Conservation (phyloP, 2,329 filamentous ascomycete genomes). For the Teratosphaeria epicoccoides region DNA sequence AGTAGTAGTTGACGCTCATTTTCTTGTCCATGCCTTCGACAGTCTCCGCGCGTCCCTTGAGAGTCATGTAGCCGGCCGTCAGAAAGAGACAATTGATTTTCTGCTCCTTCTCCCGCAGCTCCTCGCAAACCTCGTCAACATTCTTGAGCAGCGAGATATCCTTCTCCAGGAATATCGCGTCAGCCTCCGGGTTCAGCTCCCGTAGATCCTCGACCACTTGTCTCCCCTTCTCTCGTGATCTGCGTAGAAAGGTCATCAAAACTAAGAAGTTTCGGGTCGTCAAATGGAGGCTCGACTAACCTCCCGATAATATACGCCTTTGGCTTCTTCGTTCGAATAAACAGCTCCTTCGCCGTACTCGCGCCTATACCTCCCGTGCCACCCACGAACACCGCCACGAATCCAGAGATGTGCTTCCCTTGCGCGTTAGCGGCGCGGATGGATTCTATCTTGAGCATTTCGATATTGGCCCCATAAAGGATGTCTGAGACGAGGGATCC, state of each 20-base stretch:
- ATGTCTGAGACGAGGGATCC: slow-evolving; percentile 1
- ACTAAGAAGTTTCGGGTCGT: not conserved
- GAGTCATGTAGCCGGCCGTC: slow-evolving; percentile 39
- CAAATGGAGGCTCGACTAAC: slow-evolving; percentile 10
- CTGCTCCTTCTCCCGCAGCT: slow-evolving; percentile 41
- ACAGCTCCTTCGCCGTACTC: slow-evolving; percentile 34
- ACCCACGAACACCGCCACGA: slow-evolving; percentile 31
- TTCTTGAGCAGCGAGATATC: slow-evolving; percentile 32
- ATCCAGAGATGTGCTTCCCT: slow-evolving; percentile 17
- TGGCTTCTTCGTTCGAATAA: slow-evolving; percentile 28
- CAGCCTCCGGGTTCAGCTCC: slow-evolving; percentile 28
- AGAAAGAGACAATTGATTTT: slow-evolving; percentile 47
- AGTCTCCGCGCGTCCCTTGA: slow-evolving; percentile 40
- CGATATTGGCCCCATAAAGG: slow-evolving; percentile 7
- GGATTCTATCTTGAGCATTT: slow-evolving; percentile 17
- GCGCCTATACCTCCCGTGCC: slow-evolving; percentile 36
- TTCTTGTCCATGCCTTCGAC: slow-evolving; percentile 46
- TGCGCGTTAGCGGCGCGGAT: slow-evolving; percentile 24
- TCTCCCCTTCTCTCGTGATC: slow-evolving; percentile 28
- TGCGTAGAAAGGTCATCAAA: slow-evolving; percentile 10
- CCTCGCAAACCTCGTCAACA: slow-evolving; percentile 34
- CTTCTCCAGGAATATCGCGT: slow-evolving; percentile 31
- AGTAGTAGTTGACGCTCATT: slow-evolving; percentile 45
- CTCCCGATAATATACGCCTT: slow-evolving; percentile 35
- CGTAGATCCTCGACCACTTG: slow-evolving; percentile 29